A percentile compares a stretch with the other conserved stretches of the same genome.
Conservation (phyloP, 805 yeast genomes). For the Candida succiphila region DNA sequence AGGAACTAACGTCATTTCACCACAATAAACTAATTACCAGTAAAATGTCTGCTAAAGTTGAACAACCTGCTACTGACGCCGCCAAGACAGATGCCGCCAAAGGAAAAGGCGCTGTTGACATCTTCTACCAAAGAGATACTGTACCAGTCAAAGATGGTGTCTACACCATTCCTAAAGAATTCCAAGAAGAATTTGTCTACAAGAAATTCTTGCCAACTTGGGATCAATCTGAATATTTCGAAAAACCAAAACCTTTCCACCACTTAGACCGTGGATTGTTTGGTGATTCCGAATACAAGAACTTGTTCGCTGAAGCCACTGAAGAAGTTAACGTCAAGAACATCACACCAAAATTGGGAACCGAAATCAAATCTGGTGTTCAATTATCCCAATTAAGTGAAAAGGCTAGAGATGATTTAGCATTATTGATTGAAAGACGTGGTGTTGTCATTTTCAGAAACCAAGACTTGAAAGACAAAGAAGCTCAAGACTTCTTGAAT, state of each 20-base stretch:
- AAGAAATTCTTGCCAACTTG: constrained; percentile 65
- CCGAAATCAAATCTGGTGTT: constrained; percentile 40
- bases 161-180: constrained; percentile 31
- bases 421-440: constrained; percentile 51
- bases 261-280: constrained; percentile 43
- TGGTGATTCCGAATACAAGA: constrained; percentile 41
- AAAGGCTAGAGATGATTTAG: constrained; percentile 52
- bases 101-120: too few species aligned
- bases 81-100: too few species aligned
- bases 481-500: constrained; percentile 14
- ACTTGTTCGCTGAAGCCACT: constrained; percentile 26
- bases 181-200: constrained; percentile 24
- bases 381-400: constrained; percentile 42
- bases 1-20: too few species aligned
- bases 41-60: too few species aligned
- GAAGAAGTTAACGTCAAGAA: constrained; percentile 21
- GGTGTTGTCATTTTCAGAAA: constrained; percentile 53
- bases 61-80: too few species aligned
- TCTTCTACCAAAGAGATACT: too few species aligned
- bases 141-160: constrained; percentile 41
- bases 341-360: constrained; percentile 59
- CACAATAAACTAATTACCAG: too few species aligned
- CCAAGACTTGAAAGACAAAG: constrained; percentile 45
- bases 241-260: constrained; percentile 40
- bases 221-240: constrained; percentile 48